phyloP scores from a whole-genome alignment of 768 basidiomycete species.

The Trichaptum fuscoviolaceum region DNA sequence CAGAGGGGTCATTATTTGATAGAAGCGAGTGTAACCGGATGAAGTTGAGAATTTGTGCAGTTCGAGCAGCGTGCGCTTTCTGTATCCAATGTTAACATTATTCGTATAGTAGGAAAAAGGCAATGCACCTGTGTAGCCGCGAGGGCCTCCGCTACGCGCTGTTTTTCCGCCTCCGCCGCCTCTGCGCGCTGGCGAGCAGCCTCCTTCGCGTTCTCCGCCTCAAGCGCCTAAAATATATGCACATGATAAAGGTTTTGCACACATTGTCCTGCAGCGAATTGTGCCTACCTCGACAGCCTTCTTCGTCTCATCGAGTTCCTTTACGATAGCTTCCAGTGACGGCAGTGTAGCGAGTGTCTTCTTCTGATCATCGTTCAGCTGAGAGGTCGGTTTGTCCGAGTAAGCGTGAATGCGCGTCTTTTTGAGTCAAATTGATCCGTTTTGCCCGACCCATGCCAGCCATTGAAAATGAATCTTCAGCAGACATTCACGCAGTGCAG shows the following conservation, averaged over 20 bases:
- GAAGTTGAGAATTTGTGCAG: conserved; percentile 50
- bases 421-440: background rate
- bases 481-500: background rate
- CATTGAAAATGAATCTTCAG: background rate
- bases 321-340: conserved; percentile 68
- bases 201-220: conserved; percentile 57
- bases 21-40: conserved; percentile 53
- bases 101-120: background rate
- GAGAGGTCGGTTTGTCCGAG: conserved; percentile 57
- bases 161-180: conserved; percentile 49
- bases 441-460: background rate
- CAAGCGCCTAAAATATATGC: conserved; percentile 45
- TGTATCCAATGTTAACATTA: conserved; percentile 20
- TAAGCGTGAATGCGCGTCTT: conserved; percentile 74
- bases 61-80: conserved; percentile 38
- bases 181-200: conserved; percentile 49
- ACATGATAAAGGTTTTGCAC: background rate
- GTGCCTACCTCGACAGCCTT: conserved; percentile 73
- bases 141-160: conserved; percentile 51
- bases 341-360: conserved; percentile 68
- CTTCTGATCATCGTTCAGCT: conserved; percentile 86
- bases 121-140: conserved; percentile 51
- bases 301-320: conserved; percentile 80
- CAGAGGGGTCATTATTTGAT: conserved; percentile 37
- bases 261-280: background rate